phyloP scores from a whole-genome alignment of 345 rosid species.

The Rhizophora apiculata region DNA sequence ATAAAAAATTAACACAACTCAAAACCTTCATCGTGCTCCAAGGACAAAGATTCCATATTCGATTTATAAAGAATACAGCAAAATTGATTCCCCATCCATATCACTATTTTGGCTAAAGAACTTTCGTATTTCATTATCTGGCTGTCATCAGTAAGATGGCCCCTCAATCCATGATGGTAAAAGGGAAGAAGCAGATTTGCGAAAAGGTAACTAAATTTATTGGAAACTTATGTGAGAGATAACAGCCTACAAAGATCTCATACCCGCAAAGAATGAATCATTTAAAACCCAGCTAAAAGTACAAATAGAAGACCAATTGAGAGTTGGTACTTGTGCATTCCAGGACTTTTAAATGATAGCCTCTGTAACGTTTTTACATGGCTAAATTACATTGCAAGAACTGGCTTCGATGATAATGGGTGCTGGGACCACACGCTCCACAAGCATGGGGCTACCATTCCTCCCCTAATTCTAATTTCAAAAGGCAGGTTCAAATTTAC shows the following conservation, averaged over 20 bases:
- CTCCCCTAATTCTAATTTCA: conserved; percentile 30
- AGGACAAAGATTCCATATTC: neutral
- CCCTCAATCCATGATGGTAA: neutral
- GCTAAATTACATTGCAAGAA: conserved; percentile 17
- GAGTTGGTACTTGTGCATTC: conserved; percentile 15
- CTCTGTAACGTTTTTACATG: conserved; percentile 13
- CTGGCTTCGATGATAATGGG: conserved; percentile 27
- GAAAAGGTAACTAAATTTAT: neutral
- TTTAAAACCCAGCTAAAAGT: conserved; percentile 6
- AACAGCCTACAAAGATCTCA: neutral
- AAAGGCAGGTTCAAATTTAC: conserved; percentile 44
- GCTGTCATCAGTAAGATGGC: neutral
- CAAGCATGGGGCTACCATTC: conserved; percentile 18
- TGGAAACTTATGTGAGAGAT: neutral
- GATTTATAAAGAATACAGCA: neutral
- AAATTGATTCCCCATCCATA: neutral
- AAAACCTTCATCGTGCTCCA: neutral
- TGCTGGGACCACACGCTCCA: conserved; percentile 30
- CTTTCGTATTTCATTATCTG: neutral
- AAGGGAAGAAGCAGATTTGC: neutral
- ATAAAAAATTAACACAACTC: neutral
- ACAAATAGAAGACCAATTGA: neutral
- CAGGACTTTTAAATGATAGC: conserved; percentile 35
- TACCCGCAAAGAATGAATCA: neutral
- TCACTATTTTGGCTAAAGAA: neutral